Evolutionary conservation across 768 basidiomycete genomes (phyloP).

Genomic region (Cystobasidium ongulense): DNA sequence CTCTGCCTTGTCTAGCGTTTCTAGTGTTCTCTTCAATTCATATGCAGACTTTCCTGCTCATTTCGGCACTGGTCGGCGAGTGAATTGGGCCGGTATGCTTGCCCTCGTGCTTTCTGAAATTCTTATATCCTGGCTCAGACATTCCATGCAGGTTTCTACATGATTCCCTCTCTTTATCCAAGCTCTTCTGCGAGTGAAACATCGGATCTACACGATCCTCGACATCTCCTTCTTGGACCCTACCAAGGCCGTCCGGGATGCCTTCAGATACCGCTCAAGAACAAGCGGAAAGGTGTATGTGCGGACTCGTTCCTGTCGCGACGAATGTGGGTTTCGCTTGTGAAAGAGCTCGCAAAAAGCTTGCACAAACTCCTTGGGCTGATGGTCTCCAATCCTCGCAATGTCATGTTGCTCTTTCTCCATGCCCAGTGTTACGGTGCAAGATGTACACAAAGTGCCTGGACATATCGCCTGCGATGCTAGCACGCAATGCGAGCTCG

Average conservation of each 20-base stretch:
- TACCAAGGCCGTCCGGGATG: slow-evolving; percentile 25
- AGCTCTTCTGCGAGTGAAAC: background rate
- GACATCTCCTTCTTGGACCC: background rate
- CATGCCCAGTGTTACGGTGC: slow-evolving; percentile 17
- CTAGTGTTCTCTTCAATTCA: slow-evolving; percentile 25
- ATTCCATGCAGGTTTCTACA: slow-evolving; percentile 23
- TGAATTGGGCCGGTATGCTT: slow-evolving; percentile 32
- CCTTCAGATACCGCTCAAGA: background rate
- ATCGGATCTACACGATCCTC: background rate
- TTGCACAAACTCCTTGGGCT: too few relatives aligned
- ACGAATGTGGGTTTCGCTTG: background rate
- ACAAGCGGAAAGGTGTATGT: slow-evolving; percentile 26
- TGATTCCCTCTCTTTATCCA: slow-evolving; percentile 6
- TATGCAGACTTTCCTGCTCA: background rate
- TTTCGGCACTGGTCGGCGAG: slow-evolving; percentile 2
- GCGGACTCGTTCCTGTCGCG: slow-evolving; percentile 13
- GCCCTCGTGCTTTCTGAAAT: background rate
- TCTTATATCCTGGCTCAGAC: background rate
- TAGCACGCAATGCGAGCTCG: slow-evolving; percentile 81
- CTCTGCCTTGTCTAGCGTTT: slow-evolving; percentile 20
- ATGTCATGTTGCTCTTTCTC: background rate
- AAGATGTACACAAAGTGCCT: slow-evolving; percentile 66
- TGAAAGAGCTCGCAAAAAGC: too few relatives aligned
- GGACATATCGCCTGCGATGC: slow-evolving; percentile 94
- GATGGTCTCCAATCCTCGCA: background rate